These are phyloP conservation scores for Mucuna pruriens DNA, from an alignment of 306 rosid species.

Conservation along the genomic window DNA sequence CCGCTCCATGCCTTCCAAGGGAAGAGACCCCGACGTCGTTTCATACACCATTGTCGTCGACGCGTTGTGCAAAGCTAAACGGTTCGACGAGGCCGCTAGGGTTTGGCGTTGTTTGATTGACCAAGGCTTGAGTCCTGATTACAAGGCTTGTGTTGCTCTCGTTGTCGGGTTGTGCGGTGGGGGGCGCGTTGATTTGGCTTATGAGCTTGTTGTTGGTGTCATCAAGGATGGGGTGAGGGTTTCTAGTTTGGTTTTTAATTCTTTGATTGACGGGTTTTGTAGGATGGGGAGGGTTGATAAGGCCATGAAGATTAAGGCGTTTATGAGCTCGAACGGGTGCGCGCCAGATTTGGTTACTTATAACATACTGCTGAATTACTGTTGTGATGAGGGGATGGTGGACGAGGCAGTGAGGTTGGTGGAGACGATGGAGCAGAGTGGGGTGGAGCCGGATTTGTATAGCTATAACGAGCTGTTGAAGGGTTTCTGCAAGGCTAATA, in stretches of 20 bases:
- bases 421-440: slow-evolving; percentile 69
- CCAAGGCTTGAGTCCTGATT: slow-evolving; percentile 67
- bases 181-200: slow-evolving; percentile 85
- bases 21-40: slow-evolving; percentile 77
- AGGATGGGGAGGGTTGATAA: slow-evolving; percentile 66
- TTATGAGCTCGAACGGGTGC: slow-evolving; percentile 75
- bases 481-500: slow-evolving; percentile 68
- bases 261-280: slow-evolving; percentile 83
- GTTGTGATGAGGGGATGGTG: slow-evolving; percentile 74
- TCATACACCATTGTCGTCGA: slow-evolving; percentile 65
- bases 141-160: slow-evolving; percentile 64
- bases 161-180: slow-evolving; percentile 82
- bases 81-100: slow-evolving; percentile 55
- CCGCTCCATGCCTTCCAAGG: slow-evolving; percentile 52
- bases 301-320: slow-evolving; percentile 68
- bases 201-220: slow-evolving; percentile 70
- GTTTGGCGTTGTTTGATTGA: slow-evolving; percentile 66
- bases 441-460: slow-evolving; percentile 74
- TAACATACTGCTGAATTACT: slow-evolving; percentile 78
- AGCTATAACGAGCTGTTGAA: slow-evolving; percentile 83
- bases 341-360: slow-evolving; percentile 85
- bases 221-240: slow-evolving; percentile 63
- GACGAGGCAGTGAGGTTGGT: slow-evolving; percentile 70
- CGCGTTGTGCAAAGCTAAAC: slow-evolving; percentile 69
- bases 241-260: slow-evolving; percentile 62